Conservation (phyloP, 1,284 basidiomycete species). For the Moniliophthora roreri region DNA sequence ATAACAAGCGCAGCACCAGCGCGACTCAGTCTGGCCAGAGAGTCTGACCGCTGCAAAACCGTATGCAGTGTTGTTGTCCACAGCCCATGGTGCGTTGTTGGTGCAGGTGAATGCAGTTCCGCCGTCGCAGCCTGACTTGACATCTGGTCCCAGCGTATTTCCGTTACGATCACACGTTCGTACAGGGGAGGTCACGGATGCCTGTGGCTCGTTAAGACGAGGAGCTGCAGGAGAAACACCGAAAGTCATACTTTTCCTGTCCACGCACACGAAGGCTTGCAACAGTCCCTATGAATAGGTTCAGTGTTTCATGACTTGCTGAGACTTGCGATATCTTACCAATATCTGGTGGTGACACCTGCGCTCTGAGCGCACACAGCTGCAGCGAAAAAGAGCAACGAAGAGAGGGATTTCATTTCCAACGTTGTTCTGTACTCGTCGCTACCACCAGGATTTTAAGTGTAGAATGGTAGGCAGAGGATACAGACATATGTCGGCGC, state of each 20-base stretch:
- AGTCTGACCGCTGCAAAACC: conserved; percentile 17
- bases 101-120: conserved; percentile 17
- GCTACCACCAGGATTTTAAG: no score
- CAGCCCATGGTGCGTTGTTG: conserved; percentile 16
- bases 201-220: conserved; percentile 3
- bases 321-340: not conserved
- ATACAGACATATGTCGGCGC: no score
- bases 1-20: conserved; percentile 18
- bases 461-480: no score
- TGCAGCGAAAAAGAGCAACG: not conserved
- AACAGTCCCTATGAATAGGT: conserved; percentile 12
- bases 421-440: no score
- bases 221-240: not conserved
- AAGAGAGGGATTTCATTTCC: not conserved
- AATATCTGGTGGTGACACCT: conserved; percentile 17
- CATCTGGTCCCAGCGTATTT: conserved; percentile 13
- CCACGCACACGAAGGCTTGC: conserved; percentile 18
- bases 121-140: conserved; percentile 17
- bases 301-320: not conserved
- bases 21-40: conserved; percentile 12
- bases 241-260: conserved; percentile 7
- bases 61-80: conserved; percentile 16
- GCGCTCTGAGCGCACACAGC: conserved; percentile 10
- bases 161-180: conserved; percentile 15
- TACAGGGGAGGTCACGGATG: conserved; percentile 14